phyloP scores from a whole-genome alignment of 306 rosid species.

The Cicer arietinum region DNA sequence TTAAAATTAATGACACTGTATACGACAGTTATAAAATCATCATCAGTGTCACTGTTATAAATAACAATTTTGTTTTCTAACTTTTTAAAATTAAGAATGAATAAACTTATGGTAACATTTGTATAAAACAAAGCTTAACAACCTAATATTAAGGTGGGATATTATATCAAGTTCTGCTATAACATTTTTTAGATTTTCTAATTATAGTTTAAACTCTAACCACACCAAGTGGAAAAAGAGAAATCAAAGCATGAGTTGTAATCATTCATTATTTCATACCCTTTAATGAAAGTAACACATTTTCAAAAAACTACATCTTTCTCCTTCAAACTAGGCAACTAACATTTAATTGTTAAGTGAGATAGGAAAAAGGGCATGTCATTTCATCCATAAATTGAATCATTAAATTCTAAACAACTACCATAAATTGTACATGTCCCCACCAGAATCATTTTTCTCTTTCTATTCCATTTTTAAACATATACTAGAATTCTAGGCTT shows the following conservation, averaged over 20 bases:
- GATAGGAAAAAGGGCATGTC: constrained; percentile 20
- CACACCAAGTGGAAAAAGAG: neutral
- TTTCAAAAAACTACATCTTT: neutral
- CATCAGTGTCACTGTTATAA: too few relatives aligned
- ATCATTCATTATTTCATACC: neutral
- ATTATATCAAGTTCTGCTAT: neutral
- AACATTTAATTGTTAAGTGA: constrained; percentile 4
- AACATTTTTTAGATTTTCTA: neutral
- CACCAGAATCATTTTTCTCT: neutral
- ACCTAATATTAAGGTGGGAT: neutral
- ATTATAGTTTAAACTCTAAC: neutral
- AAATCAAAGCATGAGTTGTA: neutral
- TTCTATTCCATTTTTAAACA: neutral
- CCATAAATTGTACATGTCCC: constrained; percentile 28
- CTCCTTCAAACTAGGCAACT: constrained; percentile 2
- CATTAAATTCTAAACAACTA: constrained; percentile 32
- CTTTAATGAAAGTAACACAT: neutral
- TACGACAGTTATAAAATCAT: too few relatives aligned
- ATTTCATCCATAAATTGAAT: constrained; percentile 22
- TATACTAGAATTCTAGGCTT: neutral
- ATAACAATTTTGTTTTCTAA: too few relatives aligned
- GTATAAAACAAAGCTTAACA: neutral
- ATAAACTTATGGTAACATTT: neutral
- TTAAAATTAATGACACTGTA: neutral
- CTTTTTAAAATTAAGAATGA: neutral